These are phyloP conservation scores for Gonapodya prolifera DNA, from an alignment of 192 early-diverging fungal species.

Conservation along the genomic window DNA sequence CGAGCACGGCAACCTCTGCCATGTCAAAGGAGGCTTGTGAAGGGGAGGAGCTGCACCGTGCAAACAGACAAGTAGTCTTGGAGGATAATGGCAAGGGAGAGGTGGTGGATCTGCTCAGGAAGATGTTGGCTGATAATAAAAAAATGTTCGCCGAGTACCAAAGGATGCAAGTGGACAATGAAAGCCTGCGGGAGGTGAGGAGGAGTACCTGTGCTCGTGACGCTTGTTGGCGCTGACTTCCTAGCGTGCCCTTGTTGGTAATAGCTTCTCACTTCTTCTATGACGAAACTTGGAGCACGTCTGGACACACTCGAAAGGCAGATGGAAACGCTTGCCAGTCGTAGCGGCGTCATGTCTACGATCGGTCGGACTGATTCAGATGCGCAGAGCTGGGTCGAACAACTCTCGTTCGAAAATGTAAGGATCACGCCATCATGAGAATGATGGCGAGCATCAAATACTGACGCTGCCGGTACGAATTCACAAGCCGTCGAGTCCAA, in stretches of 20 bases:
- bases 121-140: neutral
- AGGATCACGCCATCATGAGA: neutral
- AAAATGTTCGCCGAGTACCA: neutral
- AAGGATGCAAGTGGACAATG: neutral
- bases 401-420: neutral
- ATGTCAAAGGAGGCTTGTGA: neutral
- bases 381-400: neutral
- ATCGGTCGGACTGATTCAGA: too few species aligned
- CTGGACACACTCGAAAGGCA: neutral
- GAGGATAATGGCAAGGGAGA: neutral
- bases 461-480: too few species aligned
- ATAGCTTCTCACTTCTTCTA: neutral
- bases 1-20: neutral
- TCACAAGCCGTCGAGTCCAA: neutral
- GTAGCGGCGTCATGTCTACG: too few species aligned
- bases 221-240: neutral
- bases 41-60: neutral
- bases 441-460: neutral
- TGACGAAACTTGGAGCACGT: neutral
- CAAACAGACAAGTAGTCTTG: neutral
- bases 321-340: too few species aligned
- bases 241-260: neutral
- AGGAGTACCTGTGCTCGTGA: neutral
- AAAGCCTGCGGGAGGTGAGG: neutral
- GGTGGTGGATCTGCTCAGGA: neutral